Evolutionary conservation across 2,329 filamentous ascomycete genomes (phyloP), one percentile per base, ranked within the genome.

Genomic region (Coniochaeta sp.): DNA sequence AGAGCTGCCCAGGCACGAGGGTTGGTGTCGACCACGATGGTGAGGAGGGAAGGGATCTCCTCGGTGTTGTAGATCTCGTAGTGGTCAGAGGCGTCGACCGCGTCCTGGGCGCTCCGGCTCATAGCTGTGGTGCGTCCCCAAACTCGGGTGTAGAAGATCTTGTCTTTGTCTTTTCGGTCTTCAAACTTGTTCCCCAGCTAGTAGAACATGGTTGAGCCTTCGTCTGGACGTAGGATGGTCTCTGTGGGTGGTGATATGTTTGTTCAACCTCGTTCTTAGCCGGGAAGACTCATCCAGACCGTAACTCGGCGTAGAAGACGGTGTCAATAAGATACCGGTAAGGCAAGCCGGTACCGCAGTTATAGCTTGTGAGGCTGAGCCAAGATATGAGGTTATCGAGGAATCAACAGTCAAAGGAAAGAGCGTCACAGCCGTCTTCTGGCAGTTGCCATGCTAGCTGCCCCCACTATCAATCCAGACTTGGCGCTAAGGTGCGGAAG

Each of bases 11-110:
- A 79, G 67, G 95, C 93, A 67, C 93, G 89, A 2, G 95, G 95
- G 72, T 99, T 99, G 28, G 93, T 97, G 78, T 99, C 95, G 77
- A 99, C 84, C 69, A 99, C 82, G 69, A 99, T 88, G 66, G 91
- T 89, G 58, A 97, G 86, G 38, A 99, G 87, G 16, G 93, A 96
- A 0, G 95, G 91, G 5, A 82, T 77, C 63, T 85, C 82, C 59
- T 80, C 81, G 58, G 75, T 76, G 64, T 76, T 77, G 67, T 80
- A 77, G 59, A 78, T 74, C 73, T 84, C 80, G 73, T 85, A 85
- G 74, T 86, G 83, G 61, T 83, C 80, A 58, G 83, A 85, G 67
- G 79, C 80, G 71, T 86, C 83, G 73, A 81, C 77, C 63, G 72
- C 74, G 64, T 80, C 79, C 24, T 67, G 67, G 57, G 60, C 66